Evolutionary conservation across 257 asterid genomes (phyloP).

Genomic region (Vinca minor): DNA sequence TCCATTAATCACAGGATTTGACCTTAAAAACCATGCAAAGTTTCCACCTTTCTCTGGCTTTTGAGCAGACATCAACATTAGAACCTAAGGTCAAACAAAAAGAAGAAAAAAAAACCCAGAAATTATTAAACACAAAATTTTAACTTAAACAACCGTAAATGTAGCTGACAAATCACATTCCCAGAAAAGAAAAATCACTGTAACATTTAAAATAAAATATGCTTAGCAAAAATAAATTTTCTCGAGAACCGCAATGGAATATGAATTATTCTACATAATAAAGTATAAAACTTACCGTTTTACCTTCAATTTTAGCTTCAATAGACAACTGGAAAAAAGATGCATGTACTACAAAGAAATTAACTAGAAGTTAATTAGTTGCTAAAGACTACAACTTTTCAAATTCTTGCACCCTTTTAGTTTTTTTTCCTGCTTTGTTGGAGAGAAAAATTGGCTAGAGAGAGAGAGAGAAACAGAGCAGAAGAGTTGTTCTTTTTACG

Average conservation of each 20-base stretch:
- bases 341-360: constrained; percentile 5
- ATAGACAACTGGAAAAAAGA: background rate
- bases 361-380: no score
- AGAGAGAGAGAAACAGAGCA: no score
- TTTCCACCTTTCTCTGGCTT: constrained; percentile 51
- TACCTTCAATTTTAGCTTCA: constrained; percentile 20
- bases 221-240: background rate
- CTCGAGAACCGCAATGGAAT: constrained; percentile 19
- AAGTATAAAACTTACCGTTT: no score
- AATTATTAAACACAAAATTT: constrained; percentile 3
- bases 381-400: background rate
- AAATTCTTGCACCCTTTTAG: background rate
- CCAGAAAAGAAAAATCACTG: no score
- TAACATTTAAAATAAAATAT: no score
- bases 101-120: constrained; percentile 13
- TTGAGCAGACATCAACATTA: constrained; percentile 17
- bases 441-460: no score
- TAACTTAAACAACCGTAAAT: constrained; percentile 7
- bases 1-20: constrained; percentile 45
- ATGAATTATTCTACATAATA: background rate
- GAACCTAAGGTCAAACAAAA: background rate
- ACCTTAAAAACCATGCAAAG: constrained; percentile 38
- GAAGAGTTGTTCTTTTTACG: background rate
- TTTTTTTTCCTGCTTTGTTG: background rate
- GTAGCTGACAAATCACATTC: constrained; percentile 21